phyloP scores from a whole-genome alignment of 23 red algal species.

The Gracilaria gracilis region DNA sequence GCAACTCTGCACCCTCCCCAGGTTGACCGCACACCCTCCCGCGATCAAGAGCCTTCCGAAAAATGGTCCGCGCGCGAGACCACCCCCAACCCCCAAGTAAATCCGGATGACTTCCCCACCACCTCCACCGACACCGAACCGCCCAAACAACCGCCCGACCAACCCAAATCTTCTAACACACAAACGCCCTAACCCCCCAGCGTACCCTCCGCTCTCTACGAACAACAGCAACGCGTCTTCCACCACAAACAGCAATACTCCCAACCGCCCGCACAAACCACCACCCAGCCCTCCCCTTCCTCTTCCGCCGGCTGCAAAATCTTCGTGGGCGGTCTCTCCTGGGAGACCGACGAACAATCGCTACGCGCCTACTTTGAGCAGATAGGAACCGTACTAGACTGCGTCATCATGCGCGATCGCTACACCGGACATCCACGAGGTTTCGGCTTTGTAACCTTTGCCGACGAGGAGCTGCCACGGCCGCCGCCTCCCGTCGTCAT shows the following conservation, averaged over 20 bases:
- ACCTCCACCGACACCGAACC: conserved; percentile 13
- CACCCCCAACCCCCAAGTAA: neutral
- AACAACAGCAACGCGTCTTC: conserved; percentile 46
- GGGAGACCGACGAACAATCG: conserved; percentile 90
- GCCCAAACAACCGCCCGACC: conserved; percentile 24
- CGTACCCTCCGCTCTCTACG: conserved; percentile 34
- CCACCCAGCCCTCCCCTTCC: neutral
- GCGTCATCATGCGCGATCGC: conserved; percentile 95
- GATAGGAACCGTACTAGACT: conserved; percentile 84
- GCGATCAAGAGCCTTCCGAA: conserved; percentile 17
- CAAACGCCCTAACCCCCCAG: conserved; percentile 8
- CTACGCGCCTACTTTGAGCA: conserved; percentile 91
- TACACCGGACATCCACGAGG: conserved; percentile 94
- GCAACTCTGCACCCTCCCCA: conserved; percentile 45
- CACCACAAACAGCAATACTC: conserved; percentile 33
- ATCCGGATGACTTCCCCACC: conserved; percentile 23
- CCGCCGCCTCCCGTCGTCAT: conserved; percentile 79
- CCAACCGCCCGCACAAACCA: neutral
- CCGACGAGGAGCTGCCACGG: conserved; percentile 78
- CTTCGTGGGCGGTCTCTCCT: conserved; percentile 98
- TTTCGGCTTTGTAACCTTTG: conserved; percentile 98
- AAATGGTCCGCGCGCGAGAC: conserved; percentile 27
- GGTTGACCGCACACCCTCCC: conserved; percentile 33
- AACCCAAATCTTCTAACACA: conserved; percentile 56
- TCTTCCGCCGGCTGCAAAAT: conserved; percentile 69